Conservation (phyloP, 2,329 filamentous ascomycete species). For the Plectosphaerella sp. region DNA sequence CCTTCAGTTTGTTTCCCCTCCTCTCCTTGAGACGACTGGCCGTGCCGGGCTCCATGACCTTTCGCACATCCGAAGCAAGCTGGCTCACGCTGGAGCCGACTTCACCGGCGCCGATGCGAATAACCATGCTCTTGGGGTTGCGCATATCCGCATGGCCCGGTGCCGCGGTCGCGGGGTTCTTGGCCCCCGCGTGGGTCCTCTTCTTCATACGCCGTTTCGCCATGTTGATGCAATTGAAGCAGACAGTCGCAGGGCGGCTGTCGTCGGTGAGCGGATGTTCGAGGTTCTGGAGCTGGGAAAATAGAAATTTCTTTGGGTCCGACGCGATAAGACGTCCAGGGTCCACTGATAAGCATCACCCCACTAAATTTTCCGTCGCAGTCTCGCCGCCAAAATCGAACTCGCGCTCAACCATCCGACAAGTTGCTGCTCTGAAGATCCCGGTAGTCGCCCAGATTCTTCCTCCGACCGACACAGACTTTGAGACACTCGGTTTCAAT, state of each 20-base stretch:
- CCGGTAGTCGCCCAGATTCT: background rate
- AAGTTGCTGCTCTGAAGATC: background rate
- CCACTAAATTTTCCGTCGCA: background rate
- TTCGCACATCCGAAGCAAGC: conserved; percentile 83
- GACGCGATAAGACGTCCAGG: background rate
- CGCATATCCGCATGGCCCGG: conserved; percentile 59
- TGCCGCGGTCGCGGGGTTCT: conserved; percentile 48
- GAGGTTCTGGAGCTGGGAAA: background rate
- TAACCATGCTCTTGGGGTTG: conserved; percentile 94
- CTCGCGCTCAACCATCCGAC: background rate
- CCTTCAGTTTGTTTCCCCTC: conserved; percentile 79
- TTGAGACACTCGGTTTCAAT: background rate
- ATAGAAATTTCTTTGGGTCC: background rate
- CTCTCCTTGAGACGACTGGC: conserved; percentile 86
- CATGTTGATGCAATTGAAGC: conserved; percentile 46
- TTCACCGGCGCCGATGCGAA: conserved; percentile 90
- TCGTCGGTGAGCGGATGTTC: background rate
- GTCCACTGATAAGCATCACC: background rate
- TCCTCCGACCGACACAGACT: background rate
- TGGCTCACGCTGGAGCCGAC: conserved; percentile 90
- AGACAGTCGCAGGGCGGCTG: background rate
- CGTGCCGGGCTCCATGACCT: conserved; percentile 94
- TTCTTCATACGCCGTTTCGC: conserved; percentile 80
- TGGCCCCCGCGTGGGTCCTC: conserved; percentile 74
- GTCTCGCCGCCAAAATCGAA: background rate